Conservation (phyloP, 2,329 filamentous ascomycete species). For the Fusarium mangiferae region DNA sequence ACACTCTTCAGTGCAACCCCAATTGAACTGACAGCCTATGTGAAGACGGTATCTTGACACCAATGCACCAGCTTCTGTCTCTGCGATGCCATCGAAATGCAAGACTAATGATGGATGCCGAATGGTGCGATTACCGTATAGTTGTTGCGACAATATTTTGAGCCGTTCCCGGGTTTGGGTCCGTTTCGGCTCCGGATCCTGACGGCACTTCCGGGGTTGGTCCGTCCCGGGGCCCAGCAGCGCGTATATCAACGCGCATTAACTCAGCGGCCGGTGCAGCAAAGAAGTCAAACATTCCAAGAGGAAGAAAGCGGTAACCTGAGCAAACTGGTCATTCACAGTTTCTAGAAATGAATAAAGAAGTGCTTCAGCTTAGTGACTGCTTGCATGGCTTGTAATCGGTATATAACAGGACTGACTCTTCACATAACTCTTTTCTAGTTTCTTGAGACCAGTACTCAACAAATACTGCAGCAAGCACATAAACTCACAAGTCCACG, state of each 20-base stretch:
- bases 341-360: neutral
- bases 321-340: neutral
- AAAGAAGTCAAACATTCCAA: neutral
- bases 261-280: neutral
- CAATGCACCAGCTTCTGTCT: neutral
- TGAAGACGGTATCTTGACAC: accelerated
- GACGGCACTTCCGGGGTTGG: neutral
- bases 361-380: neutral
- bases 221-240: neutral
- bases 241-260: neutral
- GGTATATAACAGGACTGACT: neutral
- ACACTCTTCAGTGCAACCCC: neutral
- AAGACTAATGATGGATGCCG: too few species aligned
- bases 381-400: neutral
- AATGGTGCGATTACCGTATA: neutral
- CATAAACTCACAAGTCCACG: accelerated
- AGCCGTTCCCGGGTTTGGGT: neutral
- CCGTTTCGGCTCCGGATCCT: neutral
- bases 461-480: neutral
- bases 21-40: neutral
- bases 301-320: neutral
- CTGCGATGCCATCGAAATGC: too few species aligned
- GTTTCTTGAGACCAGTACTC: neutral
- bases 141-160: neutral
- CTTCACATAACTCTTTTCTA: neutral